A percentile compares a stretch with the other conserved stretches of the same genome.
Evolutionary conservation across 176 grass and related monocot species (phyloP).

Genomic region (Musa acuminata): DNA sequence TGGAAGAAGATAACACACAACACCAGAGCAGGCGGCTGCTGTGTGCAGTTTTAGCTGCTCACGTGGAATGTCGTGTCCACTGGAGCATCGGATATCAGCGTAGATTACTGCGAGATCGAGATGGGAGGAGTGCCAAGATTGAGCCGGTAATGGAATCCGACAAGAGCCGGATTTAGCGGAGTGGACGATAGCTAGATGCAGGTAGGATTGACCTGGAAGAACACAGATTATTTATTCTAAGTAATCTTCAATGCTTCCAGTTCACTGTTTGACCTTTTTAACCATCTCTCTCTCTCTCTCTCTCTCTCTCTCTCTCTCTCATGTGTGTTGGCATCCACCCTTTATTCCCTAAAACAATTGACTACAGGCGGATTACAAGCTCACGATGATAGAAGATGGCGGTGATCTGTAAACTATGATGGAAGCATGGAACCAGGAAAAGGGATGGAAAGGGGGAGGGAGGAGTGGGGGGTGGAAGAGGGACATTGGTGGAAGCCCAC

Average conservation of each 20-base stretch:
- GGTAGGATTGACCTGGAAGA: not conserved
- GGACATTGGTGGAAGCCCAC: conserved; percentile 1
- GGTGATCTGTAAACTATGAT: not conserved
- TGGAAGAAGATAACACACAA: no score
- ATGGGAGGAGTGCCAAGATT: no score
- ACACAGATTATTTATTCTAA: not conserved
- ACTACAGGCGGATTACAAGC: not conserved
- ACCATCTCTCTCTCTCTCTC: not conserved
- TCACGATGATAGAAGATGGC: not conserved
- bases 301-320: not conserved
- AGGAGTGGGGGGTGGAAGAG: not conserved
- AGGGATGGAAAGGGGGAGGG: not conserved
- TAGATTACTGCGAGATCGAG: no score
- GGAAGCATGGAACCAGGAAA: not conserved
- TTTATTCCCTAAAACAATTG: not conserved
- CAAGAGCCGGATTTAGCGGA: no score
- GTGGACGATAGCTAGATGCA: not conserved
- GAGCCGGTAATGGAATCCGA: no score
- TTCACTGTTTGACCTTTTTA: not conserved
- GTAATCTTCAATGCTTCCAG: not conserved
- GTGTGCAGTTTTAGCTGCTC: no score
- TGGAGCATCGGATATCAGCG: no score
- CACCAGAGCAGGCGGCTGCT: no score
- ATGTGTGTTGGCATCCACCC: not conserved
- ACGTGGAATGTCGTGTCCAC: no score